Evolutionary conservation across 306 rosid genomes (phyloP), one percentile per base, ranked within the genome.

Genomic region (Begonia masoniana): DNA sequence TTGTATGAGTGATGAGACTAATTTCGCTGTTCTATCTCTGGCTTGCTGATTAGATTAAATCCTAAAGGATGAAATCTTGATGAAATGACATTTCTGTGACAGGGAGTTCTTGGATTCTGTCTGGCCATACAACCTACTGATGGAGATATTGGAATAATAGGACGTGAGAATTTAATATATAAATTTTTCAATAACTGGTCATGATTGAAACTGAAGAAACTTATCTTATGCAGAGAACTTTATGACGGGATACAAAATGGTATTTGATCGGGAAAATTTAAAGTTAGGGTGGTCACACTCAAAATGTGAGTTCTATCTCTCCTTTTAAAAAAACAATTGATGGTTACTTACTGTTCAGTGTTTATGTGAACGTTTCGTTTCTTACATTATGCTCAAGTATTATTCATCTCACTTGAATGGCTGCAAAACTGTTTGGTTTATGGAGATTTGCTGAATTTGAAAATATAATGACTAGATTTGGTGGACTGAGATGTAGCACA

Each of bases 211-310:
- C 14, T 15, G 13, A 57, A 8, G 43, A 31, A 17, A 26, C 13
- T 24, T 56, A 42, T 57, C 10, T 60, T 52, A 41, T 72, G 83
- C 91, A 89, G 97, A 89, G 70, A 85, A 89, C 80, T 89, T 72
- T 75, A 80, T 89, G 95, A 78, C 58, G 0, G 97, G 95, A 66
- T 82, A 89, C 62, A 76, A 87, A 62, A 71, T 76, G 71, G 97
- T 89, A 52, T 89, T 85, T 70, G 91, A 89, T 73, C 69, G 95
- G 67, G 91, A 80, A 50, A 71, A 69, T 60, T 58, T 82, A 74
- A 85, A 78, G 81, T 71, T 89, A 41, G 81, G 83, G 24, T 89
- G 97, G 97, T 89, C 95, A 15, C 70, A 7, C 54, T 86, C 97
- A 54, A 75, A 75, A 59, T 89, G 97, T 89, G 71, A 82, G 97